Percentiles rank a stretch among this genome's conserved stretches.
Evolutionary conservation across 345 rosid species (phyloP).

Genomic region (Combretum micranthum): DNA sequence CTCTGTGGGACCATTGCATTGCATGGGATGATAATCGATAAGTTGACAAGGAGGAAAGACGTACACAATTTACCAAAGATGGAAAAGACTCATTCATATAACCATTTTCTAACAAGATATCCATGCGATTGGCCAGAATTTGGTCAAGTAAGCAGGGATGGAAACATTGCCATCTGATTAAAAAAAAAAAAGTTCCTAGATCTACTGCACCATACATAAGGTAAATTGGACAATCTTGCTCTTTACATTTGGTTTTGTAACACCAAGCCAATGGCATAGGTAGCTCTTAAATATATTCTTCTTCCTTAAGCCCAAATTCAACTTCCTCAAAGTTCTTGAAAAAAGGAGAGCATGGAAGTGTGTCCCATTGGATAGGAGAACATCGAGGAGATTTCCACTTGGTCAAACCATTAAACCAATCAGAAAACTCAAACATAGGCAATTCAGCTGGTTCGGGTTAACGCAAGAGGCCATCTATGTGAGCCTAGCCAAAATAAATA

Average conservation of each 20-base stretch:
- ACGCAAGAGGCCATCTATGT: conserved; percentile 8
- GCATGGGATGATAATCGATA: background rate
- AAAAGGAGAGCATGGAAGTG: conserved; percentile 21
- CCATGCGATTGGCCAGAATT: too few species aligned
- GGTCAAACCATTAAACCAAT: conserved; percentile 18
- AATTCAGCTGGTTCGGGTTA: conserved; percentile 28
- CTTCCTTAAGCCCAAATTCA: conserved; percentile 36
- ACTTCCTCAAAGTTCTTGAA: conserved; percentile 31
- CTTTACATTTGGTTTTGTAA: too few species aligned
- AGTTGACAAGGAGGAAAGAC: conserved; percentile 14
- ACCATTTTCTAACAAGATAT: background rate
- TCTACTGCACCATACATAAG: too few species aligned
- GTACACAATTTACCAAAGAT: conserved; percentile 4
- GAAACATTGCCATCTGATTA: background rate
- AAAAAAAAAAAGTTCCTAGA: background rate
- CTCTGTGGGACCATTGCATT: too few species aligned
- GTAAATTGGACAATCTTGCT: too few species aligned
- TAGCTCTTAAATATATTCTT: conserved; percentile 6
- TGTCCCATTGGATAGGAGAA: conserved; percentile 28
- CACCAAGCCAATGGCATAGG: too few species aligned
- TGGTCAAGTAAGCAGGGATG: too few species aligned
- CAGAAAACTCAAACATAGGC: conserved; percentile 31
- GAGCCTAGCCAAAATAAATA: conserved; percentile 15
- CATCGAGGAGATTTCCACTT: conserved; percentile 25
- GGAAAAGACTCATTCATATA: conserved; percentile 2